These are phyloP conservation scores for Diaporthe velutina DNA, from an alignment of 2,329 filamentous ascomycete species.

Conservation along the genomic window DNA sequence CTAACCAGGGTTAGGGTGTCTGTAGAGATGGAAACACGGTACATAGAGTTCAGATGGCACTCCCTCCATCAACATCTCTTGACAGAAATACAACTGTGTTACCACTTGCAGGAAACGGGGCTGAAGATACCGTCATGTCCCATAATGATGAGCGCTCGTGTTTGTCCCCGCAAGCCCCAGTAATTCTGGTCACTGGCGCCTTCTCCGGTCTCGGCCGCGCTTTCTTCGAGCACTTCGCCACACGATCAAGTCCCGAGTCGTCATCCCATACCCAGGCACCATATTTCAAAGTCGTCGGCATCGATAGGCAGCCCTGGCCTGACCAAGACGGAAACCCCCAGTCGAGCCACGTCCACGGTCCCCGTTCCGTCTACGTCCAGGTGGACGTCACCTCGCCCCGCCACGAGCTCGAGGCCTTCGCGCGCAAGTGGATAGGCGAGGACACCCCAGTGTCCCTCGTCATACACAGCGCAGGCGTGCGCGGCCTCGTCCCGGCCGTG, in stretches of 20 bases:
- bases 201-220: slow-evolving; percentile 38
- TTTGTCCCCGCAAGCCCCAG: neutral
- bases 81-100: no score
- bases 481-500: slow-evolving; percentile 33
- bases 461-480: slow-evolving; percentile 37
- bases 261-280: no score
- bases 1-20: neutral
- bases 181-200: slow-evolving; percentile 34
- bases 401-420: slow-evolving; percentile 1
- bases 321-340: neutral
- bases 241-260: no score
- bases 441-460: slow-evolving; percentile 27
- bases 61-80: no score
- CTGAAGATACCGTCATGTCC: neutral
- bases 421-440: slow-evolving; percentile 7
- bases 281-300: slow-evolving; percentile 21
- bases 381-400: slow-evolving; percentile 30
- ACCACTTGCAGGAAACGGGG: no score
- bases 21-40: neutral
- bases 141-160: neutral
- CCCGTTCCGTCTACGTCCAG: slow-evolving; percentile 10
- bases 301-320: slow-evolving; percentile 29
- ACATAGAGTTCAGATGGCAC: neutral
- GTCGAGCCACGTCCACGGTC: neutral
- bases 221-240: slow-evolving; percentile 37